Evolutionary conservation across 1,139 yeast genomes (phyloP), one percentile per base, ranked within the genome.

Genomic region (Blastobotrys serpentis): DNA sequence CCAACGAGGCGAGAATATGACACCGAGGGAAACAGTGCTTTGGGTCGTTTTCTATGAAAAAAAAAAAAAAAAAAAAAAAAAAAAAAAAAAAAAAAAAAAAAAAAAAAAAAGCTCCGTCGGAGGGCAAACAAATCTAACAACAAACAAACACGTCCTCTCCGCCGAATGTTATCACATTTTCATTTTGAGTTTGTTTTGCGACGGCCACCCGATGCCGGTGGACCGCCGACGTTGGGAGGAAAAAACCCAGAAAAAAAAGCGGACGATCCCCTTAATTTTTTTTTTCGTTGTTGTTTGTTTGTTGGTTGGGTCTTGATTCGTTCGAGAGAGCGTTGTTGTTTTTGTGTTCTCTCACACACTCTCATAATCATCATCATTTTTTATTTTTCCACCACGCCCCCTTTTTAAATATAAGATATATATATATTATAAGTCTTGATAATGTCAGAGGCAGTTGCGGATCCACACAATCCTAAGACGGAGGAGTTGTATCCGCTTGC

Each of bases 401-500:
- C n/a, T n/a, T n/a, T n/a, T n/a, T n/a, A n/a, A n/a, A n/a, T n/a
- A n/a, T n/a, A n/a, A n/a, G n/a, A n/a, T n/a, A 30, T 6, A 7
- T 14, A 30, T 30, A 30, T 11, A 30, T 30, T n/a, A 11, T n/a
- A 7, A 18, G 25, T 11, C 18, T 29, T n/a, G 7, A 17, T 8
- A 1, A 33, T 23, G 22, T 2, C 25, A 13, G 19, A 18, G 22
- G 34, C 39, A 32, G 45, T 48, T 44, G 52, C 41, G 40, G 40
- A 36, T 36, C 40, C 40, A 13, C 25, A 40, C 36, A 16, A 40
- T 21, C 38, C 43, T 14, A 42, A 39, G 29, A 43, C 48, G 40
- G 70, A 82, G 64, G 96, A 88, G 64, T 76, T 92, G 52, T 92
- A 88, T 63, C 98, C 99, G 47, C 79, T 94, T 68, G 98, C 98